Percentiles rank a stretch among this genome's conserved stretches.
Evolutionary conservation across 768 basidiomycete species (phyloP).

Genomic region (Boletus speciosus): DNA sequence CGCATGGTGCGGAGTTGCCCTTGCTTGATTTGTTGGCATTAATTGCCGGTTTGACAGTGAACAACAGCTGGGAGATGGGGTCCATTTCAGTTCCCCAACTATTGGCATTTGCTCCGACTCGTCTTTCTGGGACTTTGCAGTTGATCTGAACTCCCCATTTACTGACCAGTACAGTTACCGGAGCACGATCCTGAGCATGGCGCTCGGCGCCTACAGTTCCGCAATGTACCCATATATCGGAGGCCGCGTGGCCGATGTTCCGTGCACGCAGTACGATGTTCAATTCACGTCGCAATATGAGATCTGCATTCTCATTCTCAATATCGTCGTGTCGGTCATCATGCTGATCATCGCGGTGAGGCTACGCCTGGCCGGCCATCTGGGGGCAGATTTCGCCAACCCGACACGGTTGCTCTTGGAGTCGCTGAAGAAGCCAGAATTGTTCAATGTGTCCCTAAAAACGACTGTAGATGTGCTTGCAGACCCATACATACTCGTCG

Average conservation of each 20-base stretch:
- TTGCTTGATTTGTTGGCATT: slow-evolving; percentile 13
- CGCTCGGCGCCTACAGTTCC: slow-evolving; percentile 7
- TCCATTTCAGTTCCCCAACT: background rate
- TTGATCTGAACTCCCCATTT: background rate
- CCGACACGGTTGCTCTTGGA: slow-evolving; percentile 11
- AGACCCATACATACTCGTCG: slow-evolving; percentile 8
- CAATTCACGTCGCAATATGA: background rate
- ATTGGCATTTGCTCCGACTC: background rate
- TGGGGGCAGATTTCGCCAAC: slow-evolving; percentile 8
- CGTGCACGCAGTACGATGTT: background rate
- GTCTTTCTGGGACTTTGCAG: slow-evolving; percentile 8
- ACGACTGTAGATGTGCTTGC: background rate
- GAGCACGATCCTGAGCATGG: slow-evolving; percentile 7
- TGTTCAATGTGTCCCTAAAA: slow-evolving; percentile 9
- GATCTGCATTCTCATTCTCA: slow-evolving; percentile 3
- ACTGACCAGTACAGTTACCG: background rate
- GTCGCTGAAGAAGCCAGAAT: slow-evolving; percentile 6
- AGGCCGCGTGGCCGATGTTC: background rate
- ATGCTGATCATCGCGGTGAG: slow-evolving; percentile 6
- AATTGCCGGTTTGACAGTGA: slow-evolving; percentile 10
- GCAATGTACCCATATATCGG: background rate
- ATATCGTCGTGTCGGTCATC: slow-evolving; percentile 9
- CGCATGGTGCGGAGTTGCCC: slow-evolving; percentile 6
- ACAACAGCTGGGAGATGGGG: slow-evolving; percentile 2
- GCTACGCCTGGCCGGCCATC: slow-evolving; percentile 3